Evolutionary conservation across 176 grass and related monocot species (phyloP).

Genomic region (Dactylis glomerata): DNA sequence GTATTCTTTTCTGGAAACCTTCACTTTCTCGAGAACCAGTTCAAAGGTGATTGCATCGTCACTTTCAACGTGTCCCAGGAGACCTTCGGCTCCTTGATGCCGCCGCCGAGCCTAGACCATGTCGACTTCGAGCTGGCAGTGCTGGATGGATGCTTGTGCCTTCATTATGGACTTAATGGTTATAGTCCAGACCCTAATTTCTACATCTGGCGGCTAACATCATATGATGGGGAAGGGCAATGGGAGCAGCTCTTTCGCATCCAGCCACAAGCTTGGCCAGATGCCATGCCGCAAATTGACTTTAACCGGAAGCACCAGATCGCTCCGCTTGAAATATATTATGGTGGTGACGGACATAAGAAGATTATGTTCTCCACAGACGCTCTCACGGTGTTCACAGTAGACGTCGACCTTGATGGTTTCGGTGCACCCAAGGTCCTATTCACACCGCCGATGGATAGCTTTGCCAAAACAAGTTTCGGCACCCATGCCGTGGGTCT

Average conservation of each 20-base stretch:
- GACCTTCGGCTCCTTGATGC: background rate
- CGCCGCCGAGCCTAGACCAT: background rate
- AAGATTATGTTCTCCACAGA: background rate
- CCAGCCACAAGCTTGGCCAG: background rate
- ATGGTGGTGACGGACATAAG: background rate
- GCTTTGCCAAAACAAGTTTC: background rate
- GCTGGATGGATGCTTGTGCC: background rate
- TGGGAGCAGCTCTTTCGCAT: background rate
- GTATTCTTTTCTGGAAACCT: background rate
- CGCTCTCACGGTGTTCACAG: background rate
- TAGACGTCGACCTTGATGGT: background rate
- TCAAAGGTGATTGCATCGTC: background rate
- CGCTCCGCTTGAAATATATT: background rate
- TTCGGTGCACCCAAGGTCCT: background rate
- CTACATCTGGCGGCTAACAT: background rate
- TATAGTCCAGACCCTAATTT: background rate
- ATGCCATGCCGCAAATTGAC: background rate
- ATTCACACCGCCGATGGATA: background rate
- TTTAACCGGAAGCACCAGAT: background rate
- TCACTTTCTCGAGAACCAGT: background rate
- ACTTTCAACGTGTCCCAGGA: background rate
- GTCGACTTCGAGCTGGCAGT: background rate
- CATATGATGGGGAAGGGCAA: background rate
- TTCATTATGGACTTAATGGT: background rate
- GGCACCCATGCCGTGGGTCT: background rate